Evolutionary conservation across 1,284 basidiomycete species (phyloP).

Genomic region (Tilletia indica): DNA sequence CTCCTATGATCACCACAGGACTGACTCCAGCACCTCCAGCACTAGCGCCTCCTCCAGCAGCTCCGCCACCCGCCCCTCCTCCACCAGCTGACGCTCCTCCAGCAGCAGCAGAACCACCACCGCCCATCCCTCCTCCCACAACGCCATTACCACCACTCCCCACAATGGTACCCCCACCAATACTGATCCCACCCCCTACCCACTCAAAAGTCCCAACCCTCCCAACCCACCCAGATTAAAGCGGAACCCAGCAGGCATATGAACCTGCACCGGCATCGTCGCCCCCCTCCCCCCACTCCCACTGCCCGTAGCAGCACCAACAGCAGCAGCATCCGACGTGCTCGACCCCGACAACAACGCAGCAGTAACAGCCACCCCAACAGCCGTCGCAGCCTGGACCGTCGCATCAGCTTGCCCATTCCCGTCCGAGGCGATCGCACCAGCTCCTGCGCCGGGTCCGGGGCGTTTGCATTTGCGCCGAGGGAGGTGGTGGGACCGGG

Average conservation of each 20-base stretch:
- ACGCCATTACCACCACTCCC: no score
- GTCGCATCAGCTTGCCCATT: not conserved
- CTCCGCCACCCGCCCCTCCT: no score
- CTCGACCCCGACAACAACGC: not conserved
- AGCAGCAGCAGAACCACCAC: no score
- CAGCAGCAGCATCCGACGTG: not conserved
- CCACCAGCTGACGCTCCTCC: no score
- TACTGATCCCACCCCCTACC: constrained; percentile 16
- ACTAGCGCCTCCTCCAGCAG: no score
- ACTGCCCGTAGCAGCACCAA: not conserved
- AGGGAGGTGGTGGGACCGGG: no score
- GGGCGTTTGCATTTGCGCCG: no score
- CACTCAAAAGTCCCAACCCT: not conserved
- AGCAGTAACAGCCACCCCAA: not conserved
- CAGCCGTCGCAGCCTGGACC: not conserved
- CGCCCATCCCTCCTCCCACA: no score
- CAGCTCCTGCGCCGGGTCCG: no score
- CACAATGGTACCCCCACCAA: constrained; percentile 34
- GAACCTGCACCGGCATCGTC: not conserved
- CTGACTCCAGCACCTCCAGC: no score
- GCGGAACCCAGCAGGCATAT: constrained; percentile 2
- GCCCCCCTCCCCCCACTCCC: constrained; percentile 22
- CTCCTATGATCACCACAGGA: not conserved
- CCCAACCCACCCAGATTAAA: not conserved
- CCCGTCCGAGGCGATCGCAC: no score